Base-by-base conservation (phyloP, 192 early-diverging fungal genomes). In the Phycomyces nitens region DNA sequence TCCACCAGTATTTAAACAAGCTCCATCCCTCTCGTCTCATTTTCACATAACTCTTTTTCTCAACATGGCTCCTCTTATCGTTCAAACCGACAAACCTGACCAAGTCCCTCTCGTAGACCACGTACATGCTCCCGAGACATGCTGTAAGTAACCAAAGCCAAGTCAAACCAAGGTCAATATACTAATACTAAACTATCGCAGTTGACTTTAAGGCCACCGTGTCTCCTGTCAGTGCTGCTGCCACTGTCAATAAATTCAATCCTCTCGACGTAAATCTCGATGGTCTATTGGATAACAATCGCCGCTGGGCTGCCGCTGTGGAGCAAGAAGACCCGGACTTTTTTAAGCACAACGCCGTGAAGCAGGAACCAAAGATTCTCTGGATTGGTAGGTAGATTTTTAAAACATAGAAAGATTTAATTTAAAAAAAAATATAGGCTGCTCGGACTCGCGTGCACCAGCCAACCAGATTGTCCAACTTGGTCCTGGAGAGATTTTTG, bases 391-490 rank as follows among this genome's bases (percentile, higher is more conserved):
- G 66, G 29, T 34, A 5, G 2, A 34, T 34, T n/a, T n/a, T n/a
- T n/a, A n/a, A n/a, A 59, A 55, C 38, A 23, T 14, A 38, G 1
- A 1, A 51, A 9, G 27, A 29, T 2, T n/a, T n/a, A n/a, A n/a
- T n/a, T n/a, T n/a, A n/a, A n/a, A n/a, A n/a, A 23, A 22, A 10
- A 14, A 27, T 47, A 53, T 65, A 84, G 92, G 89, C 2, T 98
- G 96, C 81, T 86, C 91, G 3, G 96, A 99, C 75, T 94, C 94
- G 23, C 89, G 96, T 58, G 91, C 96, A 18, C 89, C 93, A 23
- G 89, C 92, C 42, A 91, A 94, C 62, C 77, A 85, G 40, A 74
- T 97, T 49, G 81, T 85, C 5, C 78, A 80, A 65, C 63, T 79
- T 27, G 77, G 78, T 41, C 87, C 89, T 14, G 95, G 97, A 21